These are phyloP conservation scores for Kwoniella dejecticola DNA, from an alignment of 768 basidiomycete genomes.

Conservation along the genomic window DNA sequence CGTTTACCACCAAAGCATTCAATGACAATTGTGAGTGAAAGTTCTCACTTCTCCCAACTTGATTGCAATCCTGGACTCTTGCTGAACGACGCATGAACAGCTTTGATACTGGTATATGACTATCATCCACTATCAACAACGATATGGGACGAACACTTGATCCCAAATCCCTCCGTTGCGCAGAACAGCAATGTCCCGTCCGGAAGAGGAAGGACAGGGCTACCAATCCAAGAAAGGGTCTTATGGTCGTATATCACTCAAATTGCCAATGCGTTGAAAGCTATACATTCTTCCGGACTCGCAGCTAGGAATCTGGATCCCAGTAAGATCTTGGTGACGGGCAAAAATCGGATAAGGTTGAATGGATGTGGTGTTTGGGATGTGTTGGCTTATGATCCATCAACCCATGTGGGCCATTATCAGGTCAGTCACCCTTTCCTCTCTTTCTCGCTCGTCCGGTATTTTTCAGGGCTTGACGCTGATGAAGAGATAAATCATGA, in stretches of 20 bases:
- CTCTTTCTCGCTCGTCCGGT: background rate
- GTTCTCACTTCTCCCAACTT: background rate
- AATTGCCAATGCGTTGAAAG: slow-evolving; percentile 81
- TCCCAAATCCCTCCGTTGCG: slow-evolving; percentile 47
- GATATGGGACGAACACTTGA: slow-evolving; percentile 73
- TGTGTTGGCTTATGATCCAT: slow-evolving; percentile 70
- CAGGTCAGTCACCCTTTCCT: slow-evolving; percentile 20
- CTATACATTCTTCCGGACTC: slow-evolving; percentile 76
- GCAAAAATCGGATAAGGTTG: slow-evolving; percentile 85
- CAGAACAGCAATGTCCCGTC: slow-evolving; percentile 1
- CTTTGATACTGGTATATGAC: slow-evolving; percentile 86
- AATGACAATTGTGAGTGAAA: slow-evolving; percentile 77
- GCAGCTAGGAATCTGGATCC: slow-evolving; percentile 81
- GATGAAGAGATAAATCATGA: too few species aligned
- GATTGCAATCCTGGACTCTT: too few species aligned
- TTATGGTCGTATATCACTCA: slow-evolving; percentile 94
- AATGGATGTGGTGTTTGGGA: slow-evolving; percentile 85
- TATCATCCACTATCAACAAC: slow-evolving; percentile 84
- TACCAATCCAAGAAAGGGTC: slow-evolving; percentile 71
- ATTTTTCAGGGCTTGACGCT: background rate
- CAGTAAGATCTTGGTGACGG: slow-evolving; percentile 82
- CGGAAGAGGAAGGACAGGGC: slow-evolving; percentile 57
- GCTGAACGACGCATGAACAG: too few species aligned
- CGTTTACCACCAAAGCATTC: slow-evolving; percentile 92
- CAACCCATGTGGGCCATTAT: slow-evolving; percentile 21